These are phyloP conservation scores for Stylonectria norvegica DNA, from an alignment of 2,329 filamentous ascomycete genomes.

Conservation along the genomic window DNA sequence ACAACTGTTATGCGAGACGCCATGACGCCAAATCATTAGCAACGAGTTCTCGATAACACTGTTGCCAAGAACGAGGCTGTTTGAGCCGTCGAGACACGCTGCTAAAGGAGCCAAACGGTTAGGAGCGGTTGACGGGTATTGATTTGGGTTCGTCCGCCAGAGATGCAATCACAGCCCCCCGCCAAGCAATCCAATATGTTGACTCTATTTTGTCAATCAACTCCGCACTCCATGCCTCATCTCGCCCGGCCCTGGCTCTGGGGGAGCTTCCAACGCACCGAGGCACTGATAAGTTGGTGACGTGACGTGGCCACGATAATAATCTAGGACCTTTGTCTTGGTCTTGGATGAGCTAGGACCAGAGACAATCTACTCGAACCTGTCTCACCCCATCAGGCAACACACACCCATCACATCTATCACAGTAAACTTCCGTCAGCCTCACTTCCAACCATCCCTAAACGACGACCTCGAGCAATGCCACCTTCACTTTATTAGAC, in stretches of 20 bases:
- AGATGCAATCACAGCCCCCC: background rate
- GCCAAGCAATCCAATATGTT: background rate
- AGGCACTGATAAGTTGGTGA: no score
- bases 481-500: conserved; percentile 5
- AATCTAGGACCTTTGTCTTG: no score
- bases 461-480: conserved; percentile 2
- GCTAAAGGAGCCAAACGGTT: background rate
- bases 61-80: background rate
- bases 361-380: conserved; percentile 7
- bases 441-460: conserved; percentile 7
- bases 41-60: background rate
- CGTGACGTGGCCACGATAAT: no score
- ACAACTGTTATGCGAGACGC: background rate
- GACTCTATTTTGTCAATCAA: background rate
- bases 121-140: background rate
- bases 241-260: background rate
- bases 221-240: background rate
- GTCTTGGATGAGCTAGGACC: conserved; percentile 1
- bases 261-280: background rate
- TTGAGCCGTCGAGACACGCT: background rate
- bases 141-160: background rate
- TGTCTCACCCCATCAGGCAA: conserved; percentile 16
- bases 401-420: conserved; percentile 7
- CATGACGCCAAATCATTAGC: background rate
- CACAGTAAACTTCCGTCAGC: conserved; percentile 3